Base-by-base conservation (phyloP, 1,284 basidiomycete genomes). In the Irpex lacteus region DNA sequence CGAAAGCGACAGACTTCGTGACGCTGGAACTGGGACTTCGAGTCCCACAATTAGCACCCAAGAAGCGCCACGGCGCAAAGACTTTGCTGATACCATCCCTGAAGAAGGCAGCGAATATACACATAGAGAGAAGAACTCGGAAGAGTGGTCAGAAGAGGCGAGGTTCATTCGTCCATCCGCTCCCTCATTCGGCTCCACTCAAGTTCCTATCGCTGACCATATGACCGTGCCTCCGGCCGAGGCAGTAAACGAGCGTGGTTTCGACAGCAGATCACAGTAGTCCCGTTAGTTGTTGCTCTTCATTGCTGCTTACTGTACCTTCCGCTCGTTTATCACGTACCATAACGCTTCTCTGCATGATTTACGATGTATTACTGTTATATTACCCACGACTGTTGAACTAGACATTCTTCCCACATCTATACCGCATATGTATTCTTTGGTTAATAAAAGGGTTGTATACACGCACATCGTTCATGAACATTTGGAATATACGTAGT, bases 171-270 rank as follows among this genome's bases (percentile, higher is more conserved):
- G 18, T 57, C 37, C 47, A 49, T 26, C 53, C 55, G 13, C 36
- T 50, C 40, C 47, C 62, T 47, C 19, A 26, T 40, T 50, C 49
- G 36, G 53, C 52, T 47, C 62, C 9, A 53, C 19, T 19, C 50
- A 53, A 18, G 70, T 74, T n/a, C 61, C 62, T 32, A 74, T 75
- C 21, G 72, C 70, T 62, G 78, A 78, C 65, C 71, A 76, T 67
- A 76, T 78, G 71, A 67, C 71, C 5, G 73, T 77, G 3, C 76
- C 76, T 11, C 65, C 69, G 5, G 68, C 67, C 9, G 67, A 70
- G 15, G 66, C 62, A 5, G 19, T 64, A 34, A 36, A 63, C 19
- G 54, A 37, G 11, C 21, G 34, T 26, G 9, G 54, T 32, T 47
- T 13, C n/a, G 32, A 26, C 34, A 8, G 34, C 6, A 56, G 32